These are phyloP conservation scores for Effrenium voratum DNA, from an alignment of 73 alveolate species.

Conservation along the genomic window DNA sequence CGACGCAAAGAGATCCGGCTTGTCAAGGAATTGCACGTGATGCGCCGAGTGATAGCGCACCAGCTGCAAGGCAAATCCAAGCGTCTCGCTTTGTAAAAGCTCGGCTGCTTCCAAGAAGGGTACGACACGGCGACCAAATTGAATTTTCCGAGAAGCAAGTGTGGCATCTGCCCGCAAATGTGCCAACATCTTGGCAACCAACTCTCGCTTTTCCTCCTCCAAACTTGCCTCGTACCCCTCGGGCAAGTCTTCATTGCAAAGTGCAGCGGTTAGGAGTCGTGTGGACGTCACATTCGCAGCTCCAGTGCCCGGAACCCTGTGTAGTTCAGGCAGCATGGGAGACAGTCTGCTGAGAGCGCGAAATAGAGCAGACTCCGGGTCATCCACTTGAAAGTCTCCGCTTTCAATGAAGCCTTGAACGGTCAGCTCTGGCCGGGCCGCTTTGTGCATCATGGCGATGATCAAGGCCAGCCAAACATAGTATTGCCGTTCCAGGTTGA, in stretches of 20 bases:
- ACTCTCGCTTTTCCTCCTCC: slow-evolving; percentile 1
- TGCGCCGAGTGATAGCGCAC: slow-evolving; percentile 26
- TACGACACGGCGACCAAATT: too few relatives aligned
- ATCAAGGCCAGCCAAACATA: slow-evolving; percentile 72
- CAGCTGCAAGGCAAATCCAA: slow-evolving; percentile 30
- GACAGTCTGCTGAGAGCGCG: background rate
- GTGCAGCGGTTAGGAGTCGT: background rate
- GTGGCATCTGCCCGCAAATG: background rate
- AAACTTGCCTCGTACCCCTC: background rate
- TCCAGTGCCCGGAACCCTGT: slow-evolving; percentile 47
- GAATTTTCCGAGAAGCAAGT: too few relatives aligned
- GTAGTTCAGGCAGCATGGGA: slow-evolving; percentile 18
- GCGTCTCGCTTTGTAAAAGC: too few relatives aligned
- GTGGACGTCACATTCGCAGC: background rate
- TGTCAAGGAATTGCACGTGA: background rate
- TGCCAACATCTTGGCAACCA: background rate
- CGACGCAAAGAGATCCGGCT: background rate
- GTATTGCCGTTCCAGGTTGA: slow-evolving; percentile 64
- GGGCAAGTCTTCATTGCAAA: slow-evolving; percentile 84
- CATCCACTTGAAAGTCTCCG: slow-evolving; percentile 26
- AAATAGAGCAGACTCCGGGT: background rate
- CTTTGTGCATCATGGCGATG: slow-evolving; percentile 88
- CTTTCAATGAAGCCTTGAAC: slow-evolving; percentile 7
- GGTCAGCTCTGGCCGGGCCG: slow-evolving; percentile 13
- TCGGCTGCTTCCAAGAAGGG: too few relatives aligned